These are phyloP conservation scores for Clonostachys chloroleuca DNA, from an alignment of 2,329 filamentous ascomycete species.

Conservation along the genomic window DNA sequence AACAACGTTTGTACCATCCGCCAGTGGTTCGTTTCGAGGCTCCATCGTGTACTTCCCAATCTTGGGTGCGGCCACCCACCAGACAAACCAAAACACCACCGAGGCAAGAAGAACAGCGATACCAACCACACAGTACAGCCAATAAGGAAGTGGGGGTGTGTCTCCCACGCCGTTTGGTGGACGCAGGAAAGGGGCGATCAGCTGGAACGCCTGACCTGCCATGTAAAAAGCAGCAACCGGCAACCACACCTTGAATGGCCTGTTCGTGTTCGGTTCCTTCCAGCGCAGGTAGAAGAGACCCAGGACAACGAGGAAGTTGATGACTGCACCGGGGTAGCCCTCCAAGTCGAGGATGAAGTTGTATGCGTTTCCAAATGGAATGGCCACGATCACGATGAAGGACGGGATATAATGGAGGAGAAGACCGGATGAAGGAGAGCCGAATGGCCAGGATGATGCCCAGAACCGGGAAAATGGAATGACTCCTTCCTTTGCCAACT, in stretches of 20 bases:
- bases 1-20: too few relatives aligned
- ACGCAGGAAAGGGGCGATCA: constrained; percentile 43
- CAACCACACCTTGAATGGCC: too few relatives aligned
- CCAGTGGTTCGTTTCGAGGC: too few relatives aligned
- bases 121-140: constrained; percentile 49
- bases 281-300: too few relatives aligned
- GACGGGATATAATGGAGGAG: constrained; percentile 65
- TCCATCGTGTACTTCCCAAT: constrained; percentile 29
- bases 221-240: too few relatives aligned
- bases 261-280: too few relatives aligned
- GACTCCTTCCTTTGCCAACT: constrained; percentile 66
- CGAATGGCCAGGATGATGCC: constrained; percentile 65
- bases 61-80: constrained; percentile 38
- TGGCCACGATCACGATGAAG: constrained; percentile 59
- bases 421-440: constrained; percentile 53
- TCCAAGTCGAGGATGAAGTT: constrained; percentile 59
- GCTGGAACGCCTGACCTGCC: too few relatives aligned
- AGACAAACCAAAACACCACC: constrained; percentile 45
- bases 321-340: constrained; percentile 16
- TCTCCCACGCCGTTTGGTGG: constrained; percentile 43
- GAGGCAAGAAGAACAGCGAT: constrained; percentile 46
- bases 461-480: constrained; percentile 62
- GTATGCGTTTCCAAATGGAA: constrained; percentile 64
- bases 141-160: constrained; percentile 48
- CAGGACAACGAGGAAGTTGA: constrained; percentile 9